phyloP scores from a whole-genome alignment of 805 yeast genomes.

The Nakazawaea wickerhamii region DNA sequence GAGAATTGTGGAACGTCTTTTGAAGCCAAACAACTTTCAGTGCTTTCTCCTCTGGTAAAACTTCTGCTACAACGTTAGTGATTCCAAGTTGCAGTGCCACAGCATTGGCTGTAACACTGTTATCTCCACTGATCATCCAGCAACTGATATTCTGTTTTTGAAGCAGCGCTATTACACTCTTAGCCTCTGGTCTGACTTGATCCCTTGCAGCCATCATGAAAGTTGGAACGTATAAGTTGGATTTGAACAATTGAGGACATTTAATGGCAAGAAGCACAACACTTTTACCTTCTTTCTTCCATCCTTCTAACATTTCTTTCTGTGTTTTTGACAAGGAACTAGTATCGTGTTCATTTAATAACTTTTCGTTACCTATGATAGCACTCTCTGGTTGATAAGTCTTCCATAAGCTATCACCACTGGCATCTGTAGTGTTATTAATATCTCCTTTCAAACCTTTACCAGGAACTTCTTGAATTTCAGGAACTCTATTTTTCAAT shows the following conservation, averaged over 20 bases:
- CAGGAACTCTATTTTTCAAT: conserved; percentile 33
- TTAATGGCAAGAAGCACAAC: conserved; percentile 49
- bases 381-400: conserved; percentile 30
- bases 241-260: conserved; percentile 24
- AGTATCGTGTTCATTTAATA: conserved; percentile 45
- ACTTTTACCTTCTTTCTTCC: conserved; percentile 65
- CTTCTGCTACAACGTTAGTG: conserved; percentile 58
- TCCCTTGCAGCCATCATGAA: conserved; percentile 57
- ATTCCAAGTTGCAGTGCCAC: conserved; percentile 64
- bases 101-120: conserved; percentile 57
- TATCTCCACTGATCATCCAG: conserved; percentile 80
- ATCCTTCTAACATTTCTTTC: conserved; percentile 31
- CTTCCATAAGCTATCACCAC: conserved; percentile 26
- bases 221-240: conserved; percentile 31
- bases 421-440: conserved; percentile 16
- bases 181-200: conserved; percentile 52
- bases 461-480: conserved; percentile 52
- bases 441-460: conserved; percentile 50
- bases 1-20: conserved; percentile 27
- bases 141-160: conserved; percentile 41
- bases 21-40: conserved; percentile 53
- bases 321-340: conserved; percentile 28
- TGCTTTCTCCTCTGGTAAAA: conserved; percentile 70
- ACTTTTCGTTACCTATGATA: conserved; percentile 55
- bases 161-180: conserved; percentile 39